Percentiles rank a stretch among this genome's conserved stretches.
Evolutionary conservation across 768 basidiomycete genomes (phyloP).

Genomic region (Termitomyces sp.): DNA sequence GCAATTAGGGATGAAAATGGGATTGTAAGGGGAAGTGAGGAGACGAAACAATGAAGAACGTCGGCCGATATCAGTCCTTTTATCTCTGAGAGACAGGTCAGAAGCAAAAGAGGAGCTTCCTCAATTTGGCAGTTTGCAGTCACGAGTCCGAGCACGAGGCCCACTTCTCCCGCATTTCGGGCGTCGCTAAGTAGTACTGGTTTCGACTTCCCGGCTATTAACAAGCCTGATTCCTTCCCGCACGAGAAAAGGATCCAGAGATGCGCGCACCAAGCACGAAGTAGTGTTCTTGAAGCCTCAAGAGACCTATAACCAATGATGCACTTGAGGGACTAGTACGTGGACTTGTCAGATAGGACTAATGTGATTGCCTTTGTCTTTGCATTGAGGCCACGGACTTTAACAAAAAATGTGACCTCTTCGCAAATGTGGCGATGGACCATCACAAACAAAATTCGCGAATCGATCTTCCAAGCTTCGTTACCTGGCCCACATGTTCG

Average conservation of each 20-base stretch:
- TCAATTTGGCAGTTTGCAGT: slow-evolving; percentile 4
- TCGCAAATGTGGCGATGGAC: neutral
- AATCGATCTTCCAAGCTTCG: slow-evolving; percentile 3
- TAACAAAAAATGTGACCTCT: neutral
- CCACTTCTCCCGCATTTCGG: slow-evolving; percentile 11
- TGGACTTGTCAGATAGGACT: neutral
- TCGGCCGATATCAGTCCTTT: neutral
- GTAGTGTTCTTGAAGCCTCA: neutral
- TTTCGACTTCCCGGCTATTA: neutral
- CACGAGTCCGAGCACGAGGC: slow-evolving; percentile 11
- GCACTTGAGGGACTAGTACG: neutral
- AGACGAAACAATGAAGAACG: neutral
- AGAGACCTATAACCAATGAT: neutral
- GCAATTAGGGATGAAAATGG: neutral
- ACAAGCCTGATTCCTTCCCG: neutral
- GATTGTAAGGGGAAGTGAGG: neutral
- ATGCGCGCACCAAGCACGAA: neutral
- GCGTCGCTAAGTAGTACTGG: neutral
- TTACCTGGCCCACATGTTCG: neutral
- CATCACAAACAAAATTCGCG: neutral
- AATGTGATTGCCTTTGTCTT: neutral
- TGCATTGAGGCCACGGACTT: neutral
- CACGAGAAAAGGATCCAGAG: neutral
- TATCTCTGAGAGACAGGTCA: slow-evolving; percentile 7
- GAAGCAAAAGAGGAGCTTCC: slow-evolving; percentile 7